Evolutionary conservation across 108 stramenopile genomes (phyloP).

Genomic region (Nitzschia sp.): DNA sequence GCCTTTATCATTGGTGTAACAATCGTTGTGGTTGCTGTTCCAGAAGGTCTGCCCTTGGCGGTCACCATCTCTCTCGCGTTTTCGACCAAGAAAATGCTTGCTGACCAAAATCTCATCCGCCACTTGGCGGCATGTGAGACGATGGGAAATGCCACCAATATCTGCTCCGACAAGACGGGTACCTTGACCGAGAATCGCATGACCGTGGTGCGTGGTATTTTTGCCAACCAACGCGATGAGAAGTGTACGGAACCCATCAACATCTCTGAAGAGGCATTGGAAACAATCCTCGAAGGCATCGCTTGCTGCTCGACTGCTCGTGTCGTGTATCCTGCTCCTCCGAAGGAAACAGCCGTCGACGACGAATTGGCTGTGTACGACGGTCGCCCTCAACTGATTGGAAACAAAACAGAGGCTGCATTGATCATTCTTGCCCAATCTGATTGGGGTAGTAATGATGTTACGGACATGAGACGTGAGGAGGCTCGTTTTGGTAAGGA

Average conservation of each 20-base stretch:
- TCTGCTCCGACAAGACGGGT: conserved; percentile 95
- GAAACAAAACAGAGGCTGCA: conserved; percentile 79
- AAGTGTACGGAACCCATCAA: conserved; percentile 36
- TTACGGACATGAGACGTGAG: conserved; percentile 49
- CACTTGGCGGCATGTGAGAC: conserved; percentile 95
- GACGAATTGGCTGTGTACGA: conserved; percentile 38
- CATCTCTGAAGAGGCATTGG: conserved; percentile 39
- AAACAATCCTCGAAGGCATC: conserved; percentile 56
- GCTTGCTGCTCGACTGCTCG: conserved; percentile 67
- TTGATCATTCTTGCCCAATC: conserved; percentile 57
- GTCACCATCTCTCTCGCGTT: conserved; percentile 91
- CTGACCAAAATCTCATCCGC: conserved; percentile 91
- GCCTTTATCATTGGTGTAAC: conserved; percentile 94
- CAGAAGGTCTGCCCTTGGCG: conserved; percentile 93
- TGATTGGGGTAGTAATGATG: conserved; percentile 45
- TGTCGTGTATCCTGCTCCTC: conserved; percentile 34
- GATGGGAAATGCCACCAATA: conserved; percentile 97
- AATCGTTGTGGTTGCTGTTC: conserved; percentile 96
- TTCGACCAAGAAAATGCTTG: conserved; percentile 89
- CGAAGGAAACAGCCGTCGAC: conserved; percentile 13
- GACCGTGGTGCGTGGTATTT: conserved; percentile 79
- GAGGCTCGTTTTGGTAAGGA: conserved; percentile 55
- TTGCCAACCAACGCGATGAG: conserved; percentile 46
- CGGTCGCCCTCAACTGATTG: conserved; percentile 50
- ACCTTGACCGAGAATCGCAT: conserved; percentile 86